Evolutionary conservation across 2,329 filamentous ascomycete genomes (phyloP), one percentile per base, ranked within the genome.

Genomic region (Amauroascus verrucosus): DNA sequence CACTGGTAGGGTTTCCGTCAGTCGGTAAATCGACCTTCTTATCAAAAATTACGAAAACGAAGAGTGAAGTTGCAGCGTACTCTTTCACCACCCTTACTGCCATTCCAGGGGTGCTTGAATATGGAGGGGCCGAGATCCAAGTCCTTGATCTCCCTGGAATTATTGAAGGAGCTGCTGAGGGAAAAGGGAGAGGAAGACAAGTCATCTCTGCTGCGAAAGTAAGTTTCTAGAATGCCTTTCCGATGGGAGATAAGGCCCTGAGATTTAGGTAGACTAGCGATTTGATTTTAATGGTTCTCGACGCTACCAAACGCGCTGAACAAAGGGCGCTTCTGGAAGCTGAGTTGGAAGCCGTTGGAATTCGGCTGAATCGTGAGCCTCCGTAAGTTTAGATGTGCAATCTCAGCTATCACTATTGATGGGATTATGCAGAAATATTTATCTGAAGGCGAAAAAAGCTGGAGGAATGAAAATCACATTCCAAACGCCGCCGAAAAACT

Each of bases 381-480:
- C 93, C 93, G 83, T 91, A 74, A 68, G 84, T 70, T 28, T 32
- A 8, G 7, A 16, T 3, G 6, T 6, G 2, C 3, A 20, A 48
- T 18, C 41, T 14, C 6, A 14, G 11, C 28, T 14, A n/a, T 22
- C 45, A 49, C 18, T 45, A 13, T 14, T 43, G n/a, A 52, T 18
- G 7, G 16, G 20, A n/a, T 48, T 40, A 22, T 22, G 14, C 58
- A 91, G 86, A 32, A 98, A 98, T 69, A 97, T 98, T 70, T 97
- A 97, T 67, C 80, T 98, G 54, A 98, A 98, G 71, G 77, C 77
- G 24, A 98, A 98, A 72, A 95, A 93, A 67, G 89, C 91, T 0
- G 93, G 93, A 54, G 93, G 94, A 56, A 93, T 98, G 88, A 98
- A 98, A 72, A 96, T 98, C 67, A 97, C 87, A 14, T 98, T 98